Conservation (phyloP, 2,329 filamentous ascomycete genomes). For the Hymenoscyphus linearis region DNA sequence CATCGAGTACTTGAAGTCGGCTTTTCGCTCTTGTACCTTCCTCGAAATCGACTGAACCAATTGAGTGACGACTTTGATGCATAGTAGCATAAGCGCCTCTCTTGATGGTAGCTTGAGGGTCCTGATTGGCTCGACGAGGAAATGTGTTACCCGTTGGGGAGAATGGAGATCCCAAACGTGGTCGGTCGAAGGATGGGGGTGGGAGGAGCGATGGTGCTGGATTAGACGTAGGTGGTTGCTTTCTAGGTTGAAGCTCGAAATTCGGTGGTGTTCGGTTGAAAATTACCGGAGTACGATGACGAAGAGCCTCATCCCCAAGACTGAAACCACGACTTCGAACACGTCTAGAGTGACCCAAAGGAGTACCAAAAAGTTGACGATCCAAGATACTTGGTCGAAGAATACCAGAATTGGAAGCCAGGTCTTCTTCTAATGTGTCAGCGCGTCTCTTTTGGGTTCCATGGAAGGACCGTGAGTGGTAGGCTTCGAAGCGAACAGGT, state of each 20-base stretch:
- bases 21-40: slow-evolving; percentile 24
- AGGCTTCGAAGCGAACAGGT: slow-evolving; percentile 23
- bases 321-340: slow-evolving; percentile 32
- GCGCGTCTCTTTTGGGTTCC: slow-evolving; percentile 31
- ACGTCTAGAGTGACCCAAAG: slow-evolving; percentile 23
- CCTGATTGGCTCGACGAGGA: slow-evolving; percentile 49
- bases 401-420: slow-evolving; percentile 23
- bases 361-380: slow-evolving; percentile 29
- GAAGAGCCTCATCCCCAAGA: slow-evolving; percentile 29
- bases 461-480: slow-evolving; percentile 23
- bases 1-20: slow-evolving; percentile 25
- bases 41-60: slow-evolving; percentile 31
- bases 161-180: slow-evolving; percentile 57
- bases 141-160: slow-evolving; percentile 52
- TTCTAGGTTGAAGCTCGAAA: background rate
- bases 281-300: slow-evolving; percentile 17
- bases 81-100: slow-evolving; percentile 52
- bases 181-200: slow-evolving; percentile 28
- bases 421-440: slow-evolving; percentile 26
- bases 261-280: slow-evolving; percentile 17
- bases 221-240: background rate
- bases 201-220: slow-evolving; percentile 29
- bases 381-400: slow-evolving; percentile 28
- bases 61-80: slow-evolving; percentile 39
- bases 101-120: slow-evolving; percentile 26